Base-by-base conservation (phyloP, 805 yeast species). In the Metschnikowia cubensis region DNA sequence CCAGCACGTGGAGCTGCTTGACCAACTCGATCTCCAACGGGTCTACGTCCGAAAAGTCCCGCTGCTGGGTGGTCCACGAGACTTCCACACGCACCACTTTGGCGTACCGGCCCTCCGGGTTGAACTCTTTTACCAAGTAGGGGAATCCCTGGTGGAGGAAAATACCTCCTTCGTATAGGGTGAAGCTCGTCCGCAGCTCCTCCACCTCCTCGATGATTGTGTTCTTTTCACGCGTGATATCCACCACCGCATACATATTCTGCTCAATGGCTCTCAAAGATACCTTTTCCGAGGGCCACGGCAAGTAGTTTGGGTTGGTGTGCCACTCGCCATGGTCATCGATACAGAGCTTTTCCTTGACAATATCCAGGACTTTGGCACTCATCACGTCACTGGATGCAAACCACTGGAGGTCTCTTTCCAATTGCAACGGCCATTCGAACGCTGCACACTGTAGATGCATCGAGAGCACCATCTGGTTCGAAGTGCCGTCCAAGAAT, bases 361-460 rank as follows among this genome's bases (percentile, higher is more conserved):
- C 75, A 14, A 75, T 62, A 43, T 68, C 55, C 14, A 49, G 50
- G 45, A 67, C 66, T 6, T 57, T 44, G n/a, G 52, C 51, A 7
- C 51, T 50, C 21, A 55, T 39, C 14, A 45, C 49, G 21, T 62
- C 60, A 20, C 63, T 61, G 21, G 70, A 68, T 2, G 77, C 76
- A 63, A 92, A 87, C 69, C 81, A 88, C 46, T 65, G 62, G 2
- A 64, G 56, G 55, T 89, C 97, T 3, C 69, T 62, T 1, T 71
- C 74, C 10, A 81, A 58, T 32, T 64, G 65, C 6, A 92, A 70
- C 0, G 97, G 94, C 25, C 80, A 58, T 61, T 92, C 98, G 64
- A 81, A 87, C 0, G 97, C 96, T 0, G 98, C 97, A 74, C 98
- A 94, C 61, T 91, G 98, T 20, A 91, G 65, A 70, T 94, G 99